Conservation (phyloP, 1,284 basidiomycete species). For the Apiotrichum porosum region DNA sequence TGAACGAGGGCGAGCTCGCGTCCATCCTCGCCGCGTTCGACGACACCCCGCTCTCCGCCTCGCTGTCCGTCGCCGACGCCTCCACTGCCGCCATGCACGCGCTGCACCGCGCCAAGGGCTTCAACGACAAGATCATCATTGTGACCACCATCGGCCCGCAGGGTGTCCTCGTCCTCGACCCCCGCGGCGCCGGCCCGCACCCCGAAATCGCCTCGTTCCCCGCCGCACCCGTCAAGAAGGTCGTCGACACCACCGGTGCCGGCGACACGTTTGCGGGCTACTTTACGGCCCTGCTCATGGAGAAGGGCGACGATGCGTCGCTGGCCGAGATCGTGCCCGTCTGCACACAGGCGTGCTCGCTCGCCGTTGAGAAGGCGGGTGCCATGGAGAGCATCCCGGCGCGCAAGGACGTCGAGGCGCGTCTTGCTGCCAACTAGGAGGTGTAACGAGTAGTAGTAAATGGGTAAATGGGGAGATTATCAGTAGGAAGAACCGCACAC, state of each 20-base stretch:
- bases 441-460: neutral
- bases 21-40: constrained; percentile 24
- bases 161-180: constrained; percentile 35
- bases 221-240: constrained; percentile 30
- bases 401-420: constrained; percentile 12
- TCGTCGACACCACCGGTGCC: constrained; percentile 48
- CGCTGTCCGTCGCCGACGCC: neutral
- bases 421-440: constrained; percentile 4
- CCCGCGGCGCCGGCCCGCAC: neutral
- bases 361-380: constrained; percentile 15
- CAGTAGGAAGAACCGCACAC: no score
- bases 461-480: no score
- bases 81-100: constrained; percentile 6
- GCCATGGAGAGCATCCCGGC: constrained; percentile 21
- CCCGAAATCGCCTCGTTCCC: constrained; percentile 16
- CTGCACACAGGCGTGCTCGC: constrained; percentile 12
- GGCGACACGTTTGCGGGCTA: constrained; percentile 49
- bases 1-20: constrained; percentile 54
- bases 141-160: constrained; percentile 10
- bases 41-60: neutral
- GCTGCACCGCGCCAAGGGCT: constrained; percentile 2
- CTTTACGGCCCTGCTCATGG: constrained; percentile 45
- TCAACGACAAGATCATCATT: neutral
- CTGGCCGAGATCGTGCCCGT: constrained; percentile 10
- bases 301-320: constrained; percentile 8